These are phyloP conservation scores for Ogataea methylovora DNA, from an alignment of 805 yeast species.

Conservation along the genomic window DNA sequence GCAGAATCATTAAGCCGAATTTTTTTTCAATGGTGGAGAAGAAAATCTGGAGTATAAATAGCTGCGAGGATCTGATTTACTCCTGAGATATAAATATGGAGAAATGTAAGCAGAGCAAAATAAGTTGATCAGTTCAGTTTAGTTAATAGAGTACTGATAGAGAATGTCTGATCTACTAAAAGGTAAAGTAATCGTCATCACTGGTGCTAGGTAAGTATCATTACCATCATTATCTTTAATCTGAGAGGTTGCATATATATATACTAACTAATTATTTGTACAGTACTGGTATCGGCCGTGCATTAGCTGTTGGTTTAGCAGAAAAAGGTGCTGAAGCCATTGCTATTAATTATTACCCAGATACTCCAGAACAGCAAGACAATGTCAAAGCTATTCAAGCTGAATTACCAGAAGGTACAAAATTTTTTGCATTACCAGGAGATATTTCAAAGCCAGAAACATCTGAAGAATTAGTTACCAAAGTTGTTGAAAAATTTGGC, in stretches of 20 bases:
- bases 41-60: too few species aligned
- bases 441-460: conserved; percentile 35
- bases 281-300: conserved; percentile 39
- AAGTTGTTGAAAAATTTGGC: conserved; percentile 30
- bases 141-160: too few species aligned
- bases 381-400: conserved; percentile 15
- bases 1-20: too few species aligned
- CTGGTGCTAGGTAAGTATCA: conserved; percentile 30
- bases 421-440: conserved; percentile 32
- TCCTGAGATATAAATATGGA: too few species aligned
- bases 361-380: conserved; percentile 13
- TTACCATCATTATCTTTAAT: not conserved
- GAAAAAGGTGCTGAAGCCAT: conserved; percentile 33
- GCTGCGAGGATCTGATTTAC: too few species aligned
- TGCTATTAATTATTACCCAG: conserved; percentile 26
- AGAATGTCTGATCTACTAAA: conserved; percentile 12
- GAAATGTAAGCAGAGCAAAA: too few species aligned
- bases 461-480: conserved; percentile 21
- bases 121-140: too few species aligned
- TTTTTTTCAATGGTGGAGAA: too few species aligned
- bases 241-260: not conserved
- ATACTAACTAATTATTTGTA: not conserved
- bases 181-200: conserved; percentile 32
- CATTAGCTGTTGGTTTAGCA: conserved; percentile 34
- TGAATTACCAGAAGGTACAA: conserved; percentile 19